These are phyloP conservation scores for Hygrophoropsis aurantiaca DNA, from an alignment of 768 basidiomycete species.

Conservation along the genomic window DNA sequence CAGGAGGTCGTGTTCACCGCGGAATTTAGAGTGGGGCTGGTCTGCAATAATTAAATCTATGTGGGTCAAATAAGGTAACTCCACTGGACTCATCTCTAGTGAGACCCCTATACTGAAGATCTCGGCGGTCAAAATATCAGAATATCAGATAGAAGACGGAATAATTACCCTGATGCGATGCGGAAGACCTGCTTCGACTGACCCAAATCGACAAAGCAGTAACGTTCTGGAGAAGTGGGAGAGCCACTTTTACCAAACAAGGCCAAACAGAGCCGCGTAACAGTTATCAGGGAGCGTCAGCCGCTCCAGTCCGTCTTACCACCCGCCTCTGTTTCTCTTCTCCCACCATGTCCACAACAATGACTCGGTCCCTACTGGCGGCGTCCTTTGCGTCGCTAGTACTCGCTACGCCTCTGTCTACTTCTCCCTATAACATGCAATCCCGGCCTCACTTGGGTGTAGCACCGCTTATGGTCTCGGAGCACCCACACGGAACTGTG, in stretches of 20 bases:
- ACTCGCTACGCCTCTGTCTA: constrained; percentile 46
- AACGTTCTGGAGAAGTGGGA: neutral
- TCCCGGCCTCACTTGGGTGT: constrained; percentile 46
- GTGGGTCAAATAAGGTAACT: no score
- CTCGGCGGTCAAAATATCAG: no score
- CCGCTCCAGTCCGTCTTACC: neutral
- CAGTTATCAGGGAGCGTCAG: constrained; percentile 22
- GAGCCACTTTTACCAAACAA: constrained; percentile 29
- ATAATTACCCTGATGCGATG: no score
- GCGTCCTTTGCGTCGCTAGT: constrained; percentile 36
- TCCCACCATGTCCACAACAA: constrained; percentile 34
- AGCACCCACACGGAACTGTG: constrained; percentile 70
- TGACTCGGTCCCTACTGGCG: constrained; percentile 35
- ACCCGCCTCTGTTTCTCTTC: constrained; percentile 9
- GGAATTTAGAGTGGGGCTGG: no score
- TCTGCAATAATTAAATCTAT: no score
- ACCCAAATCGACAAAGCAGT: no score
- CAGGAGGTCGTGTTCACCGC: no score
- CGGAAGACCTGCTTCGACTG: no score
- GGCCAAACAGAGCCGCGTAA: constrained; percentile 16
- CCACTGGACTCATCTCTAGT: no score
- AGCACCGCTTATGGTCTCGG: constrained; percentile 58
- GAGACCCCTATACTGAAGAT: no score
- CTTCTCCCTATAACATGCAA: constrained; percentile 32
- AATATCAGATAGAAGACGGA: no score